These are phyloP conservation scores for Chaetomium strumarium DNA, from an alignment of 2,329 filamentous ascomycete species.

Conservation along the genomic window DNA sequence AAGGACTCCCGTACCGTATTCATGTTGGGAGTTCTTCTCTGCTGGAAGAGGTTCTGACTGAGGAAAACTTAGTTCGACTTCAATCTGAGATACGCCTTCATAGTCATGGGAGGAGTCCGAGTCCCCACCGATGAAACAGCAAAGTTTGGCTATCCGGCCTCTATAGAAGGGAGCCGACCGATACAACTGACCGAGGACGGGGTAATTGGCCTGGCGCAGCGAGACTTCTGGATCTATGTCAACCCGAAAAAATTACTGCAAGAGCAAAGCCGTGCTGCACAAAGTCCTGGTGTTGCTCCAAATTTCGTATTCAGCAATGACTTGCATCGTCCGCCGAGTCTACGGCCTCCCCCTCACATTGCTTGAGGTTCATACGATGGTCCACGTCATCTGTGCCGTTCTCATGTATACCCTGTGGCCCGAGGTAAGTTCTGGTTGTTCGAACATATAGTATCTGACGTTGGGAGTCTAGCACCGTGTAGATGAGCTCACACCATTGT, in stretches of 20 bases:
- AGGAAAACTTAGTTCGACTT: background rate
- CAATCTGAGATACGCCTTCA: slow-evolving; percentile 25
- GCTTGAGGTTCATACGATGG: slow-evolving; percentile 32
- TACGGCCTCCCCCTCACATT: slow-evolving; percentile 33
- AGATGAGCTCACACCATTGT: background rate
- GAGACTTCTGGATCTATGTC: slow-evolving; percentile 26
- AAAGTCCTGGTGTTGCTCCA: slow-evolving; percentile 35
- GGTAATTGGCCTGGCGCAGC: background rate
- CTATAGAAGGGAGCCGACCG: background rate
- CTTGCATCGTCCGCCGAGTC: slow-evolving; percentile 30
- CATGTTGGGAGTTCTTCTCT: background rate
- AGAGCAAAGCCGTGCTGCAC: slow-evolving; percentile 33
- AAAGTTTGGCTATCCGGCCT: background rate
- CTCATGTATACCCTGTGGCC: slow-evolving; percentile 13
- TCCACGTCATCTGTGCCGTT: slow-evolving; percentile 28
- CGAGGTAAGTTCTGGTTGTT: background rate
- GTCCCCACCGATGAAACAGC: background rate
- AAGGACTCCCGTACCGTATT: background rate
- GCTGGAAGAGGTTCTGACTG: background rate
- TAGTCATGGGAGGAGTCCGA: slow-evolving; percentile 29
- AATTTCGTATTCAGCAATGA: slow-evolving; percentile 34
- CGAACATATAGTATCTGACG: background rate
- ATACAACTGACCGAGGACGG: background rate
- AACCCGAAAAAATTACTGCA: background rate
- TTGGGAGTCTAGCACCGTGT: background rate